Conservation (phyloP, 768 basidiomycete genomes). For the Tylopilus plumbeoviolaceoides region DNA sequence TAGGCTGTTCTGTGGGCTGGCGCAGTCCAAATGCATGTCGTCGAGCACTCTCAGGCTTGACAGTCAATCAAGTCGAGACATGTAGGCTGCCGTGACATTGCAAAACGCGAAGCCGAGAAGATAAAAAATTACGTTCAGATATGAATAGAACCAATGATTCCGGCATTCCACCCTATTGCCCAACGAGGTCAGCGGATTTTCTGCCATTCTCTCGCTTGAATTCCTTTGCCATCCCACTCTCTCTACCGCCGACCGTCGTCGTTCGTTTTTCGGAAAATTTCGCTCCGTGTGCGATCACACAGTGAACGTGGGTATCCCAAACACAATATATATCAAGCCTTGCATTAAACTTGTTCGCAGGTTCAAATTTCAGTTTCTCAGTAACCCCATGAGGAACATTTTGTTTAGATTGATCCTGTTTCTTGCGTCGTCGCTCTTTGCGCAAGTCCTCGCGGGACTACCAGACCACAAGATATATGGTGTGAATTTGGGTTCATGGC, state of each 20-base stretch:
- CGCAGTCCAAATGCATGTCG: too few relatives aligned
- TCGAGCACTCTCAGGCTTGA: neutral
- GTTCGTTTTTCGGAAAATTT: neutral
- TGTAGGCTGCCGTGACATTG: neutral
- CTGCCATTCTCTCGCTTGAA: neutral
- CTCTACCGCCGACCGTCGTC: neutral
- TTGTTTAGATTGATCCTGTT: slow-evolving; percentile 11
- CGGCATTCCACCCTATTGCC: neutral
- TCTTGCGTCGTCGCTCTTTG: slow-evolving; percentile 15
- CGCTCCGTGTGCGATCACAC: slow-evolving; percentile 1
- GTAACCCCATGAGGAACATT: slow-evolving; percentile 18
- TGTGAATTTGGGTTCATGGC: slow-evolving; percentile 70
- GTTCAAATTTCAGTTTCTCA: neutral
- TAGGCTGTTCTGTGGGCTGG: too few relatives aligned
- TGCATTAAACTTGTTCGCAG: neutral
- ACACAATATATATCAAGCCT: slow-evolving; percentile 6
- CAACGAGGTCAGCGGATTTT: neutral
- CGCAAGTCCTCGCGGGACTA: slow-evolving; percentile 16
- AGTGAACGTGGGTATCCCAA: slow-evolving; percentile 1
- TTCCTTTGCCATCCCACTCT: neutral
- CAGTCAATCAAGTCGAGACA: neutral
- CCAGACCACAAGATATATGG: slow-evolving; percentile 54
- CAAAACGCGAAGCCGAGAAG: neutral
- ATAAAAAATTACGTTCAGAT: neutral
- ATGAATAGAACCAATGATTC: neutral